These are phyloP conservation scores for Lumnitzera littorea DNA, from an alignment of 345 rosid species.

Conservation along the genomic window DNA sequence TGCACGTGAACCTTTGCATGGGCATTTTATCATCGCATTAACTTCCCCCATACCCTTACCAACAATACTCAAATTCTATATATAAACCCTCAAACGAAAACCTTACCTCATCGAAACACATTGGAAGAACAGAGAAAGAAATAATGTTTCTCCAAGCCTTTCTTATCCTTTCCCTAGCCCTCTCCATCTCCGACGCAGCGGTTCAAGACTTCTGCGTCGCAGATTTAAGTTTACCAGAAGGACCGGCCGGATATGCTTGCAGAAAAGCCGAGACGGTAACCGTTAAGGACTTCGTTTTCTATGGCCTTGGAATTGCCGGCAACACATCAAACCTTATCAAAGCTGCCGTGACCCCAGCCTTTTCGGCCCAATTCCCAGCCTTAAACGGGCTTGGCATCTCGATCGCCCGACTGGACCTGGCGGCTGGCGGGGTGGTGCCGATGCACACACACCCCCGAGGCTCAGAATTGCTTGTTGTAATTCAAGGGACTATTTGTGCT, in stretches of 20 bases:
- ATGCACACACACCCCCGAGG: slow-evolving; percentile 83
- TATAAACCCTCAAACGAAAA: too few relatives aligned
- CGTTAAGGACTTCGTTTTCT: slow-evolving; percentile 53
- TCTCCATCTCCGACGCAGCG: slow-evolving; percentile 42
- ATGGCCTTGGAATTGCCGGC: slow-evolving; percentile 47
- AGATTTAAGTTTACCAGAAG: slow-evolving; percentile 38
- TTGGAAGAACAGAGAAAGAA: neutral
- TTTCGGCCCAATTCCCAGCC: slow-evolving; percentile 47
- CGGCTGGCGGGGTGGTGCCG: slow-evolving; percentile 61
- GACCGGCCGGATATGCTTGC: slow-evolving; percentile 73
- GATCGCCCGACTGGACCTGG: slow-evolving; percentile 68
- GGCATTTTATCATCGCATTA: slow-evolving; percentile 2
- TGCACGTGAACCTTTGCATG: slow-evolving; percentile 16
- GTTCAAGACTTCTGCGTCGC: slow-evolving; percentile 77
- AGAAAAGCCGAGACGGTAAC: slow-evolving; percentile 42
- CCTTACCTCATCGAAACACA: neutral
- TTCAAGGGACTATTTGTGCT: slow-evolving; percentile 55
- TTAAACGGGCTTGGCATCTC: slow-evolving; percentile 75
- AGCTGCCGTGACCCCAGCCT: slow-evolving; percentile 74
- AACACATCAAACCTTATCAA: slow-evolving; percentile 66
- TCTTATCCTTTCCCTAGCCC: slow-evolving; percentile 26
- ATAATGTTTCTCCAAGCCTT: slow-evolving; percentile 34
- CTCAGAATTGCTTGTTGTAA: slow-evolving; percentile 47
- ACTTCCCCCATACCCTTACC: neutral
- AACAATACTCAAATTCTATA: too few relatives aligned